Conservation (phyloP, 2,329 filamentous ascomycete genomes). For the Pseudogymnoascus sp. region DNA sequence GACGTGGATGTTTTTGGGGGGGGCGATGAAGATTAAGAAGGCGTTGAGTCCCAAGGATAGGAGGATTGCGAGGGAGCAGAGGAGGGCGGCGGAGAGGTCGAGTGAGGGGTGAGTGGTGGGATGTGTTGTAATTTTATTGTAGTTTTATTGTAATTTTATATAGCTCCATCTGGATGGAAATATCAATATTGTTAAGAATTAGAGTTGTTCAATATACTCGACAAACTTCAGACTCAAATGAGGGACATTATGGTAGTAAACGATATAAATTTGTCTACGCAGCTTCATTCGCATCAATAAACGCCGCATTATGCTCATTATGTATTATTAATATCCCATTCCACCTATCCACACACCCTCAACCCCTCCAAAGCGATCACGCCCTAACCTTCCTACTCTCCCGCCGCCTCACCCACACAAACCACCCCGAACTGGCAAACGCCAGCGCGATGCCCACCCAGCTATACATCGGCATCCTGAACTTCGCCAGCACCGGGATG, state of each 20-base stretch:
- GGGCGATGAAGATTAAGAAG: constrained; percentile 10
- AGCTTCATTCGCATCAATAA: constrained; percentile 1
- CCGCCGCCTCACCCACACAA: constrained; percentile 33
- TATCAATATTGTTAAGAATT: background rate
- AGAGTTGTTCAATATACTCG: background rate
- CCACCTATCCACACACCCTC: background rate
- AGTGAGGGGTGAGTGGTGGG: background rate
- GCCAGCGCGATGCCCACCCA: constrained; percentile 44
- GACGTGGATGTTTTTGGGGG: constrained; percentile 43
- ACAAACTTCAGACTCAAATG: background rate
- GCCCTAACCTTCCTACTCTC: constrained; percentile 28
- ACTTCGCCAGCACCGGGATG: constrained; percentile 36
- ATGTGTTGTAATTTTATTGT: background rate
- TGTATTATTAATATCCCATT: background rate
- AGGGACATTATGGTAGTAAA: background rate
- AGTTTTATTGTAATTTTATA: background rate
- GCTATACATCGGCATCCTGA: constrained; percentile 39
- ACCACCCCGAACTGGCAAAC: constrained; percentile 42
- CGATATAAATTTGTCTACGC: background rate
- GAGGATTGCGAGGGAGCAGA: constrained; percentile 7
- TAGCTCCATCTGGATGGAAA: background rate
- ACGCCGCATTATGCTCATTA: constrained; percentile 7
- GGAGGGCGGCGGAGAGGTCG: constrained; percentile 1
- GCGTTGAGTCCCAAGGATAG: constrained; percentile 10
- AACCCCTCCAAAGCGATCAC: background rate